Evolutionary conservation across 2,329 filamentous ascomycete species (phyloP).

Genomic region (Drechslerella coelobrocha): DNA sequence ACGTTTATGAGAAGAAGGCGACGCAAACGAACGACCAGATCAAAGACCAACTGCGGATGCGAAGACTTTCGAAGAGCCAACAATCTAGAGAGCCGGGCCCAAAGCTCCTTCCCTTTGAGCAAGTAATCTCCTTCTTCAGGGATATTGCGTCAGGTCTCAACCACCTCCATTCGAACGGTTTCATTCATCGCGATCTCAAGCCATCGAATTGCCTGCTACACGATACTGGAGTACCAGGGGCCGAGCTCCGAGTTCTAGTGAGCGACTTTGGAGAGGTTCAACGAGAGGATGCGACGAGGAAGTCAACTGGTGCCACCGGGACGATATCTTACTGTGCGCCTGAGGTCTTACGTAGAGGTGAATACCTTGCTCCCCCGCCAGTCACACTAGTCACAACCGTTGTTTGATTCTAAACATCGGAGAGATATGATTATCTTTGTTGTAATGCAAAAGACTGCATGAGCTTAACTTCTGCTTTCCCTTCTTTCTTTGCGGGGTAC

Average conservation of each 20-base stretch:
- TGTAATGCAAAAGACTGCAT: constrained; percentile 36
- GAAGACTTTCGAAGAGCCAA: constrained; percentile 80
- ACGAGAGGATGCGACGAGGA: constrained; percentile 77
- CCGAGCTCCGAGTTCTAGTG: constrained; percentile 80
- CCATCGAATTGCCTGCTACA: constrained; percentile 94
- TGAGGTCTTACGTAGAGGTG: constrained; percentile 76
- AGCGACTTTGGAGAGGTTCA: constrained; percentile 99
- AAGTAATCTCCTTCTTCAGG: constrained; percentile 95
- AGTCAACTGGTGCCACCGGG: constrained; percentile 89
- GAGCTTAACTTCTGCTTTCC: constrained; percentile 49
- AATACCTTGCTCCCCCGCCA: constrained; percentile 25
- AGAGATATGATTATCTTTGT: not conserved
- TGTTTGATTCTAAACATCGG: constrained; percentile 12
- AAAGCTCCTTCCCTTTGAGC: constrained; percentile 75
- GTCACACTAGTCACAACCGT: constrained; percentile 13
- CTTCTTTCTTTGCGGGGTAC: constrained; percentile 1
- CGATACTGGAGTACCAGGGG: constrained; percentile 64
- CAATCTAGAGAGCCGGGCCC: constrained; percentile 61
- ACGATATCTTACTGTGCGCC: constrained; percentile 98
- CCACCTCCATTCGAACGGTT: constrained; percentile 87
- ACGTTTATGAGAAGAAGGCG: constrained; percentile 71
- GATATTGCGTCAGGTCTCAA: constrained; percentile 92
- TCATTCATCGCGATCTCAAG: constrained; percentile 95
- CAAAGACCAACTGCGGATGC: constrained; percentile 75
- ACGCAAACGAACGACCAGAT: constrained; percentile 75